Percentiles rank a stretch among this genome's conserved stretches.
These are phyloP conservation scores for Hyphodiscus sp. DNA, from an alignment of 2,329 filamentous ascomycete species.

Conservation along the genomic window DNA sequence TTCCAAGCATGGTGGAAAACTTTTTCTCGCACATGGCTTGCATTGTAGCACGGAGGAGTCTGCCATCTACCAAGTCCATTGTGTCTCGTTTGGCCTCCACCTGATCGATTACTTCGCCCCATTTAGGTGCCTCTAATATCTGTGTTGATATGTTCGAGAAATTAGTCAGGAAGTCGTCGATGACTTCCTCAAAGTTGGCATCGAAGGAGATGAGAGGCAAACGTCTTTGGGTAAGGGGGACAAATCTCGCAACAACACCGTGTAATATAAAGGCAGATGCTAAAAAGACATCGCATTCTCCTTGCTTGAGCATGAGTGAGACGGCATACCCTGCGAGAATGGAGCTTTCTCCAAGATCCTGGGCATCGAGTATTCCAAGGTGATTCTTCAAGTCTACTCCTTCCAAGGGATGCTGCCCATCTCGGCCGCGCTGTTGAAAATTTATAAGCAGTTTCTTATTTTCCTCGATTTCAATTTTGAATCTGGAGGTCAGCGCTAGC, in stretches of 20 bases:
- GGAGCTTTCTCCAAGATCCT: background rate
- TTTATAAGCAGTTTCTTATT: too few species aligned
- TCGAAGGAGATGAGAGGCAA: conserved; percentile 31
- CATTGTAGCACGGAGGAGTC: conserved; percentile 32
- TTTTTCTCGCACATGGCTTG: conserved; percentile 23
- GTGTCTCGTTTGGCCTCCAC: conserved; percentile 36
- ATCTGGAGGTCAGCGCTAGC: conserved; percentile 11
- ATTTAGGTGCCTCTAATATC: conserved; percentile 30
- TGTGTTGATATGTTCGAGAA: conserved; percentile 32
- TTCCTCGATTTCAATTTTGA: conserved; percentile 8
- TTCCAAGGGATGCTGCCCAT: background rate
- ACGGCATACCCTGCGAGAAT: background rate
- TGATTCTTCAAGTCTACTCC: background rate
- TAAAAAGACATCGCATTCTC: conserved; percentile 24
- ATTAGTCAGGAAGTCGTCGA: conserved; percentile 33
- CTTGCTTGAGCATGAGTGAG: background rate
- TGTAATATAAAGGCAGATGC: conserved; percentile 38
- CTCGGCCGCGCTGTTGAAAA: too few species aligned
- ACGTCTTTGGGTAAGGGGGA: conserved; percentile 35
- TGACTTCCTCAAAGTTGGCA: conserved; percentile 26
- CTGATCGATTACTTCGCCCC: conserved; percentile 19
- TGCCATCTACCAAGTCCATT: conserved; percentile 50
- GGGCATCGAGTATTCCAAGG: background rate
- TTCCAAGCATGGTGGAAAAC: conserved; percentile 13
- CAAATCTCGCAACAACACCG: conserved; percentile 33